Base-by-base conservation (phyloP, 352 stramenopile species). In the Globisporangium camurandrum region DNA sequence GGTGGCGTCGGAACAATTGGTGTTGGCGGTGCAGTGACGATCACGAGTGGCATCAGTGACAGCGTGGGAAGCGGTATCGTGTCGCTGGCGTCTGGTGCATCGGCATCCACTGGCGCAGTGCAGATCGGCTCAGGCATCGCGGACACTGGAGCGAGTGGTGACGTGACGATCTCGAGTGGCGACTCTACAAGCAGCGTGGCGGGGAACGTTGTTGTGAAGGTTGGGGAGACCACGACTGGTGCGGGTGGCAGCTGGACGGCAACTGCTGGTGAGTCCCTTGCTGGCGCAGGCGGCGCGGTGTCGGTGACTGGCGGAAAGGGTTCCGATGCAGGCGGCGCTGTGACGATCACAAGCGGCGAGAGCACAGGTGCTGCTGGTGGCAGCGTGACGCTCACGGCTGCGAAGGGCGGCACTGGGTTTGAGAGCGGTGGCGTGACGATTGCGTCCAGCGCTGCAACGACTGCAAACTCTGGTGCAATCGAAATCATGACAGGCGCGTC, bases 41-140 rank as follows among this genome's bases (percentile, higher is more conserved):
- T 87, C 10, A 69, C 57, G 26, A 82, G 62, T 41, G 75, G 75
- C 19, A 53, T 49, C 19, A 71, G 66, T 46, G 51, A 54, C 28
- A 39, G 33, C 19, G n/a, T 31, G 55, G 34, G 24, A 9, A 38
- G 47, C 12, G 69, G 64, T 27, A 56, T 24, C 17, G 50, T 77
- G 2, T 54, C 58, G 19, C 38, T 69, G 10, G 34, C 44, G 6
- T 65, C 59, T 36, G 58, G 48, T 19, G 49, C 36, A 14, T 59
- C 47, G 20, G 50, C 39, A 26, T 39, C 45, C 2, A 76, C 39
- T 24, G 63, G 67, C 1, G 27, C 22, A 17, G 36, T 72, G 6
- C 49, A 56, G 2, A 39, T 76, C 40, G 51, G 50, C 22, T 76
- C 67, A n/a, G 67, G 67, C 4, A 34, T 44, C 27, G 47, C 62